phyloP scores from a whole-genome alignment of 2,329 filamentous ascomycete genomes.

The Botrytis porri region DNA sequence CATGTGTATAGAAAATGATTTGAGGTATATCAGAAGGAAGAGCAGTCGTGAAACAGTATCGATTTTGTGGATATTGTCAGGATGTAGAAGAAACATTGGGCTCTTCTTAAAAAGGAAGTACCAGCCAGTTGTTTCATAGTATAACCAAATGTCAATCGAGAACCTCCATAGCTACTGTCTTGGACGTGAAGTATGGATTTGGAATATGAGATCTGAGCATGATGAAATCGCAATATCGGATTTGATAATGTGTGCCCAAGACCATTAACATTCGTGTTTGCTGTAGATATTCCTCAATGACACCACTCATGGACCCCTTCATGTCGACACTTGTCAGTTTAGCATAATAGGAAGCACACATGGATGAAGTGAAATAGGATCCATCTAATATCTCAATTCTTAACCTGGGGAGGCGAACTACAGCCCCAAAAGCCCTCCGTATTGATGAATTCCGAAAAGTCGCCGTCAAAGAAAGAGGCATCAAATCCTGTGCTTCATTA shows the following conservation, averaged over 20 bases:
- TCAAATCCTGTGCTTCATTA: not conserved
- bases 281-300: not conserved
- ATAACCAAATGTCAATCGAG: accelerated
- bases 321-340: not conserved
- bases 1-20: not conserved
- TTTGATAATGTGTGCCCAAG: not conserved
- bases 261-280: not conserved
- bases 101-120: not conserved
- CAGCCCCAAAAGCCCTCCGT: not conserved
- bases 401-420: not conserved
- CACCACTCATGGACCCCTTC: not conserved
- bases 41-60: not conserved
- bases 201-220: no score
- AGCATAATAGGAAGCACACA: no score
- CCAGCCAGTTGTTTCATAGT: not conserved
- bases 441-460: not conserved
- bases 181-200: not conserved
- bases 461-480: not conserved
- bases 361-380: not conserved
- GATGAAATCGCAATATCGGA: not conserved
- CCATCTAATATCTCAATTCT: not conserved
- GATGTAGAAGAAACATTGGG: not conserved
- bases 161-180: not conserved
- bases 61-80: not conserved
- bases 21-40: not conserved